Percentiles rank a stretch among this genome's conserved stretches.
These are phyloP conservation scores for Umbelopsis vinacea DNA, from an alignment of 192 early-diverging fungal genomes.

Conservation along the genomic window DNA sequence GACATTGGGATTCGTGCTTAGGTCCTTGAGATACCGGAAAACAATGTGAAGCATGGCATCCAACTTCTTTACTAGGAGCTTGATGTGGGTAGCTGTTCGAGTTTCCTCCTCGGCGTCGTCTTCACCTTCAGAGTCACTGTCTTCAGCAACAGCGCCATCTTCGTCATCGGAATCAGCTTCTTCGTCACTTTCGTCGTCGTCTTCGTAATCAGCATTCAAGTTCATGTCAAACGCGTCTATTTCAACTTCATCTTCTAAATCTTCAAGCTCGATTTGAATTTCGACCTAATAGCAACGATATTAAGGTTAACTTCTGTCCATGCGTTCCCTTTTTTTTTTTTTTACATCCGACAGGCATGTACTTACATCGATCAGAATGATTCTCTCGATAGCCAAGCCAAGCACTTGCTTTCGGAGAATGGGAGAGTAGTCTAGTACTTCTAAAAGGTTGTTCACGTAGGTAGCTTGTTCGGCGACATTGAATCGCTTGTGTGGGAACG, in stretches of 20 bases:
- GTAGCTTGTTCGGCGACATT: slow-evolving; percentile 56
- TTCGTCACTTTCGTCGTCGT: slow-evolving; percentile 45
- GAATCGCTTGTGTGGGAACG: slow-evolving; percentile 78
- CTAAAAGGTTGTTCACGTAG: slow-evolving; percentile 79
- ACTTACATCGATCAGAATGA: slow-evolving; percentile 88
- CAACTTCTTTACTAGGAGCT: slow-evolving; percentile 68
- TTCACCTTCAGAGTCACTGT: slow-evolving; percentile 45
- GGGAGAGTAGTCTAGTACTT: slow-evolving; percentile 77
- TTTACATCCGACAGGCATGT: no score
- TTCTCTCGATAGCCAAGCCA: slow-evolving; percentile 76
- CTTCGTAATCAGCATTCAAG: slow-evolving; percentile 42
- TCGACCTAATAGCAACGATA: slow-evolving; percentile 60
- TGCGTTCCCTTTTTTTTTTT: no score
- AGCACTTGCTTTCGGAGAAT: slow-evolving; percentile 74
- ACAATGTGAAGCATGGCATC: slow-evolving; percentile 73
- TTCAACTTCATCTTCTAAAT: slow-evolving; percentile 68
- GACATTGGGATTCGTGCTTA: slow-evolving; percentile 18
- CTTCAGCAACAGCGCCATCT: slow-evolving; percentile 38
- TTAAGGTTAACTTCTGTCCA: not conserved
- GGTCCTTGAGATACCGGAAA: slow-evolving; percentile 58
- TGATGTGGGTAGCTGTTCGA: slow-evolving; percentile 47
- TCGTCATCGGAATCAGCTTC: slow-evolving; percentile 52
- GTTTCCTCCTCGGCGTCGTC: slow-evolving; percentile 34
- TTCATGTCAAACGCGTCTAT: slow-evolving; percentile 45
- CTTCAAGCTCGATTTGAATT: slow-evolving; percentile 90